Conservation (phyloP, 1,284 basidiomycete species). For the Papiliotrema fonsecae region DNA sequence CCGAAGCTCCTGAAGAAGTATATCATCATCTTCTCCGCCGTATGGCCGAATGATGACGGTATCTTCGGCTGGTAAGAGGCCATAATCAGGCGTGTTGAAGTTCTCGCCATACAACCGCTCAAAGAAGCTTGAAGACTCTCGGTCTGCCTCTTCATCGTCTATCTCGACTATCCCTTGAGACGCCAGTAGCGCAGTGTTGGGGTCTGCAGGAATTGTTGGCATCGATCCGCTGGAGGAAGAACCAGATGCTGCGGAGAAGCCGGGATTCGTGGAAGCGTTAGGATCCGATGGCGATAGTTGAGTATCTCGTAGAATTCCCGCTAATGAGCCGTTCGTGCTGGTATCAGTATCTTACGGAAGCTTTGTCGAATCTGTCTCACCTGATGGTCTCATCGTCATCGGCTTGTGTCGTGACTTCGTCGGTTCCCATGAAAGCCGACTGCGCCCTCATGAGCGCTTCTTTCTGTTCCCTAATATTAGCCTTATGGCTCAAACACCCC, state of each 20-base stretch:
- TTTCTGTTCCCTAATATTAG: constrained; percentile 23
- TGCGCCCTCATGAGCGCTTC: constrained; percentile 34
- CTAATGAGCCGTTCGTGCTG: not conserved
- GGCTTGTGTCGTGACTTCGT: too few species aligned
- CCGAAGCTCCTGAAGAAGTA: constrained; percentile 76
- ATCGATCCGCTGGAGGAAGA: too few species aligned
- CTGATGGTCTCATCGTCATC: not conserved
- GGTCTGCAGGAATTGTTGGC: constrained; percentile 13
- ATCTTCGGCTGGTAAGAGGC: constrained; percentile 71
- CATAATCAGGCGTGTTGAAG: constrained; percentile 70
- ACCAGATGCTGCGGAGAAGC: too few species aligned
- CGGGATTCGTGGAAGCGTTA: not conserved
- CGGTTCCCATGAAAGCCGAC: constrained; percentile 36
- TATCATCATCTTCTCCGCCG: constrained; percentile 88
- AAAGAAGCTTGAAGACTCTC: constrained; percentile 7
- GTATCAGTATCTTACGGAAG: not conserved
- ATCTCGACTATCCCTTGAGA: constrained; percentile 35
- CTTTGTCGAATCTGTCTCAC: not conserved
- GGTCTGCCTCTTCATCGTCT: constrained; percentile 1
- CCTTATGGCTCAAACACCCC: not conserved
- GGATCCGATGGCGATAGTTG: not conserved
- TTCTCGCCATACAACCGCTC: constrained; percentile 48
- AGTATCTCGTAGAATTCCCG: not conserved
- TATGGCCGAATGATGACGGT: constrained; percentile 83
- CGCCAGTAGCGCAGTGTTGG: constrained; percentile 19